phyloP scores from a whole-genome alignment of 225 moss, liverwort and hornwort species.

The Sphagnum contortum region DNA sequence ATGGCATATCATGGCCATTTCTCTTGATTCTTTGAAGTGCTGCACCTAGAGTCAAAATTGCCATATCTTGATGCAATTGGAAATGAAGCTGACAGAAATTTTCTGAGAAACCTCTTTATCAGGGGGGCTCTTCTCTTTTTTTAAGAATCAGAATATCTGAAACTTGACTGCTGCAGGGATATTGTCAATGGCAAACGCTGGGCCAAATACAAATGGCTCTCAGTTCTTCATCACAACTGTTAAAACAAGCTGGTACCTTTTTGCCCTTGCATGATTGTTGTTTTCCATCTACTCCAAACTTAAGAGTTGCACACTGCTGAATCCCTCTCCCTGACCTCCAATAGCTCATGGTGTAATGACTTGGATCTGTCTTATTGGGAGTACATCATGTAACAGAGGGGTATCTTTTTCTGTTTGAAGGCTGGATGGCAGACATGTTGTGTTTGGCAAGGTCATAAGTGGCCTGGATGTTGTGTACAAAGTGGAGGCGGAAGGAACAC shows the following conservation, averaged over 20 bases:
- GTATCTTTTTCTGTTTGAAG: constrained; percentile 2
- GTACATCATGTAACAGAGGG: no score
- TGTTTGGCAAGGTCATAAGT: constrained; percentile 60
- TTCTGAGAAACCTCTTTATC: no score
- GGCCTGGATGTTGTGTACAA: constrained; percentile 85
- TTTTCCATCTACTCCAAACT: neutral
- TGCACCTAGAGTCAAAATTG: no score
- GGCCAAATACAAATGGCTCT: constrained; percentile 81
- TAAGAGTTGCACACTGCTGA: no score
- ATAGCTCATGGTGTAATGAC: no score
- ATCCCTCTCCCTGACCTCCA: no score
- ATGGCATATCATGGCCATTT: no score
- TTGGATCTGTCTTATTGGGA: no score
- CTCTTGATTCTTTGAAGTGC: neutral
- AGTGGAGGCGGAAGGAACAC: constrained; percentile 80
- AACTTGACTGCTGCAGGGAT: constrained; percentile 19
- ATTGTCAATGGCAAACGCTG: constrained; percentile 91
- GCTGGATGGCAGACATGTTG: constrained; percentile 56
- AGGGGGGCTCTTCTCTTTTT: no score
- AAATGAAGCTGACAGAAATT: no score
- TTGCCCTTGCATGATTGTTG: neutral
- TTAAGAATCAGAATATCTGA: neutral
- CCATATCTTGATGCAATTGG: no score
- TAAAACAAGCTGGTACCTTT: constrained; percentile 67
- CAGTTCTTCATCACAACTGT: constrained; percentile 96